Base-by-base conservation (phyloP, 2,329 filamentous ascomycete genomes). In the Paracamarosporium sp. region DNA sequence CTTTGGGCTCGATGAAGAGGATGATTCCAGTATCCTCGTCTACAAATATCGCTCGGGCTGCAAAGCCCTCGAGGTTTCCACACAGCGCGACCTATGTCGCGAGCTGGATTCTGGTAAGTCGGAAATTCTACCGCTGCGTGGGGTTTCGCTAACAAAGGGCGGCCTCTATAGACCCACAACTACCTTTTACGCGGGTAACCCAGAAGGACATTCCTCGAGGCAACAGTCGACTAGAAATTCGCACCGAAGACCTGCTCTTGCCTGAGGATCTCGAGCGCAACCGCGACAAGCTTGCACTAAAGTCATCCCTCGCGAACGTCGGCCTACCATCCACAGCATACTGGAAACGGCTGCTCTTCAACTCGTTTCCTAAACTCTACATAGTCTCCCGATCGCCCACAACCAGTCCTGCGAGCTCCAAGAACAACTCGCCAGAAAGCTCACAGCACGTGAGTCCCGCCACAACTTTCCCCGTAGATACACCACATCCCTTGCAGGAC, bases 291-390 rank as follows among this genome's bases (percentile, higher is more conserved):
- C 79, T 80, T 27, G 80, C 80, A 50, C 76, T 76, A 69, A 79
- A 81, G 66, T 75, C 75, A n/a, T 79, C 76, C 1, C 71, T 82
- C 52, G 81, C 81, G 20, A 80, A 80, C 51, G 73, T 83, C 56
- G 78, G 79, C 46, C 71, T 83, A 22, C 80, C 80, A 5, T 75
- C 72, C 11, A 65, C 67, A 28, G 78, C 79, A 9, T 81, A 80
- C 62, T 80, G 79, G 76, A 80, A 79, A 57, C 75, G 79, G 36
- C 69, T 81, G 60, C 65, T 82, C 15, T 71, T 81, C 55, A 78
- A 80, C 55, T 77, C 74, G 55, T 82, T 76, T 60, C 75, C 80
- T 24, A 77, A 82, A 33, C 73, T 83, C n/a, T 83, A 80, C 67
- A 82, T 83, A 58, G 78, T 83, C 17, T 80, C 76, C 47, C 74